Evolutionary conservation across 257 asterid genomes (phyloP).

Genomic region (Scutellaria barbata): DNA sequence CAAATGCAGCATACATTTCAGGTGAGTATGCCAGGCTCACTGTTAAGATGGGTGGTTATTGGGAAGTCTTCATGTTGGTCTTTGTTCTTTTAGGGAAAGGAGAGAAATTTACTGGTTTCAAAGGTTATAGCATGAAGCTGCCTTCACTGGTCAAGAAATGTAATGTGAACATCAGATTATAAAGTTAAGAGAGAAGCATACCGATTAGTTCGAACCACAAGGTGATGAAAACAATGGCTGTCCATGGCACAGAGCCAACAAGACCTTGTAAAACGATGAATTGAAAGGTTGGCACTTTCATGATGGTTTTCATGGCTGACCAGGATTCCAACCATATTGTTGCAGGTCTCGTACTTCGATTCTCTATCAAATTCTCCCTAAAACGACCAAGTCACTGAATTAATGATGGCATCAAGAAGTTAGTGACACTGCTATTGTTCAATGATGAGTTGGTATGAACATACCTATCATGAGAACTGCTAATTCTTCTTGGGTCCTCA

Average conservation of each 20-base stretch:
- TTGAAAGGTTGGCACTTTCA: conserved; percentile 85
- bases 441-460: neutral
- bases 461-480: conserved; percentile 59
- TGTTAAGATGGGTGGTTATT: too few species aligned
- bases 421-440: neutral
- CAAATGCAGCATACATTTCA: too few species aligned
- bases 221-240: conserved; percentile 90
- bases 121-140: neutral
- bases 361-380: conserved; percentile 72
- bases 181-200: conserved; percentile 36
- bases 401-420: neutral
- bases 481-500: conserved; percentile 66
- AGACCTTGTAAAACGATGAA: conserved; percentile 93
- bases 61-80: too few species aligned
- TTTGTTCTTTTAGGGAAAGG: too few species aligned
- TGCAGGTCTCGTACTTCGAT: conserved; percentile 46
- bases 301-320: conserved; percentile 82
- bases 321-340: conserved; percentile 84
- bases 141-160: neutral
- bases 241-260: conserved; percentile 95
- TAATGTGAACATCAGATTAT: neutral
- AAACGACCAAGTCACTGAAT: conserved; percentile 29
- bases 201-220: conserved; percentile 94
- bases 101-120: neutral
- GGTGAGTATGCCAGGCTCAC: too few species aligned